Percentiles rank a stretch among this genome's conserved stretches.
phyloP scores from a whole-genome alignment of 2,329 filamentous ascomycete species.

The Phoma sp. region DNA sequence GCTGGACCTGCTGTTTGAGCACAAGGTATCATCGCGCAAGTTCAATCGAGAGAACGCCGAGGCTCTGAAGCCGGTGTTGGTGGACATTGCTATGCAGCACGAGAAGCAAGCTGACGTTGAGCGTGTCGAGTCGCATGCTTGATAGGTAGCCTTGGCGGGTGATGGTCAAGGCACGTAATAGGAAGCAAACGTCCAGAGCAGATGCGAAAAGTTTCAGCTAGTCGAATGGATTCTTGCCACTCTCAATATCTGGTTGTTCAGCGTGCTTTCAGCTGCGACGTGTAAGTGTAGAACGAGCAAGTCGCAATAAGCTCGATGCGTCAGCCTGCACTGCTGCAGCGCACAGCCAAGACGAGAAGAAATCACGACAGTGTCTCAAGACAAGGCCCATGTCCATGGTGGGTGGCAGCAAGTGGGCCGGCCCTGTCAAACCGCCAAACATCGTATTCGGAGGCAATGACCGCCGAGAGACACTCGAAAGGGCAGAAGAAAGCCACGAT shows the following conservation, averaged over 20 bases:
- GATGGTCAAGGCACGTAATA: neutral
- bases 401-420: slow-evolving; percentile 3
- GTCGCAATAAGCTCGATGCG: slow-evolving; percentile 1
- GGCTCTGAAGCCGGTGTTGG: slow-evolving; percentile 24
- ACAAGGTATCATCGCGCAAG: slow-evolving; percentile 32
- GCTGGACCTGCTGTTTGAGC: slow-evolving; percentile 31
- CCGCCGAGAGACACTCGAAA: slow-evolving; percentile 1
- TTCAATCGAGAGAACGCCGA: slow-evolving; percentile 31
- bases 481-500: neutral
- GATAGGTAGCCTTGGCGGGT: neutral
- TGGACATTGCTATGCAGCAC: slow-evolving; percentile 23
- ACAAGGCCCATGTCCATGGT: slow-evolving; percentile 4
- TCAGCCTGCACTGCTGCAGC: neutral
- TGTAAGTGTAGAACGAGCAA: slow-evolving; percentile 4
- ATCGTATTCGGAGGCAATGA: slow-evolving; percentile 6
- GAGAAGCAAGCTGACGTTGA: slow-evolving; percentile 28
- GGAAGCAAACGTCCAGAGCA: neutral
- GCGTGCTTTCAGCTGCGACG: slow-evolving; percentile 4
- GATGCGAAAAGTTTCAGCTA: slow-evolving; percentile 6
- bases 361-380: slow-evolving; percentile 1
- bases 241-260: neutral
- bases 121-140: slow-evolving; percentile 25
- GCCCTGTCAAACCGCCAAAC: slow-evolving; percentile 1
- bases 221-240: neutral
- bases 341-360: slow-evolving; percentile 7